These are phyloP conservation scores for Flaveria ramosissima DNA, from an alignment of 129 eudicot species.

Conservation along the genomic window DNA sequence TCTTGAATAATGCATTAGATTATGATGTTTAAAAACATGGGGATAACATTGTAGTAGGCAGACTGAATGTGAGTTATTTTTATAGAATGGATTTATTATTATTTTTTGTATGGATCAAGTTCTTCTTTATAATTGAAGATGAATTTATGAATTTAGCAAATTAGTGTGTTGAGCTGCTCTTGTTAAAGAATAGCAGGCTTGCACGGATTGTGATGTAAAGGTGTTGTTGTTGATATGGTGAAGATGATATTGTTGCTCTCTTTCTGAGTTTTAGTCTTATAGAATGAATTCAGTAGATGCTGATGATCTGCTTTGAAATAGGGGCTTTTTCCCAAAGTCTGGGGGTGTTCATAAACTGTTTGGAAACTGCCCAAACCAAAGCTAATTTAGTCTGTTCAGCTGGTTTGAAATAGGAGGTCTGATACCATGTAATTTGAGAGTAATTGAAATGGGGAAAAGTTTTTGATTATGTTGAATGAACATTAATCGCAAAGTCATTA, in stretches of 20 bases:
- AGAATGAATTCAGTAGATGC: constrained; percentile 4
- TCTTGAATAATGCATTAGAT: background rate
- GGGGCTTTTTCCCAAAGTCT: background rate
- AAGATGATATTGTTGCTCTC: constrained; percentile 5
- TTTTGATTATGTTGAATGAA: no score
- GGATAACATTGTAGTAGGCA: background rate
- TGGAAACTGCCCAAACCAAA: background rate
- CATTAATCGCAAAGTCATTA: no score
- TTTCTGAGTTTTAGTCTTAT: background rate
- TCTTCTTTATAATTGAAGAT: background rate
- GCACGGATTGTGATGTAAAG: background rate
- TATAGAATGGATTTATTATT: no score
- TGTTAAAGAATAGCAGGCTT: constrained; percentile 7
- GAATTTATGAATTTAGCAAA: background rate
- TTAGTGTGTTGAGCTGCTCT: constrained; percentile 12
- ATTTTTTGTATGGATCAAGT: background rate
- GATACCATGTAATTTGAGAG: no score
- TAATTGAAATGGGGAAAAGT: no score
- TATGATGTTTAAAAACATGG: background rate
- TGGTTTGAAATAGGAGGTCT: no score
- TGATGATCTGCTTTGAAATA: background rate
- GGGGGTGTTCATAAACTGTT: background rate
- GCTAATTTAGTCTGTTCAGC: background rate
- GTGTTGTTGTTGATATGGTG: background rate
- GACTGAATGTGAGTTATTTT: background rate